Evolutionary conservation across 2,329 filamentous ascomycete species (phyloP), one percentile per base, ranked within the genome.

Genomic region (Pleurostoma richardsiae): DNA sequence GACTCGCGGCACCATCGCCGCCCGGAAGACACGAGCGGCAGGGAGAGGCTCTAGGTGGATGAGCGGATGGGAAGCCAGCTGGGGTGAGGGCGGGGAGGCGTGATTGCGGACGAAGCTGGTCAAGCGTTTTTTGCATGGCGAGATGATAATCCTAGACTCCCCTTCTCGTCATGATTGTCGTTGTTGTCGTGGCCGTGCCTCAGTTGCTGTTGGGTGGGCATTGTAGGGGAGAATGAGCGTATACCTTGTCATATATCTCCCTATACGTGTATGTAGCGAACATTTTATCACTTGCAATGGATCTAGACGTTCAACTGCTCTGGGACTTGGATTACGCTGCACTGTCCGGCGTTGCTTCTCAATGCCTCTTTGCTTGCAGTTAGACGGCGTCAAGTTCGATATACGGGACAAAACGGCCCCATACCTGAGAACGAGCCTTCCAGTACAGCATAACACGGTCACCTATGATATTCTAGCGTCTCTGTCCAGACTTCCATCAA

Each of bases 201-300:
- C 19, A 19, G 19, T 19, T 19, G 19, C 19, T 19, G 19, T 19
- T 19, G 19, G 19, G 19, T 19, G 19, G 19, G 19, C 19, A 19
- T 19, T 19, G 19, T 19, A 19, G 19, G 19, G 19, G 19, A 19
- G 19, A 19, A 19, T 19, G 19, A 19, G 29, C 39, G 27, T 39
- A 40, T 27, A 33, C 38, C 31, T 45, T 46, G 45, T 45, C 47
- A 50, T 40, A 50, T 50, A 50, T 48, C 44, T 45, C 40, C 46
- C 19, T 19, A 50, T 41, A 46, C 41, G 47, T 47, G 38, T 43
- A 51, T 51, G 39, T 52, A 52, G 45, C 45, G 45, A 48, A 44
- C 42, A 52, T 19, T 19, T 19, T 19, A 19, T 19, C 19, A 19
- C 19, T 19, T 19, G 19, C 19, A 19, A 19, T 19, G 19, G 19